Base-by-base conservation (phyloP, 176 grass and related monocot species). In the Echinochloa phyllopogon region DNA sequence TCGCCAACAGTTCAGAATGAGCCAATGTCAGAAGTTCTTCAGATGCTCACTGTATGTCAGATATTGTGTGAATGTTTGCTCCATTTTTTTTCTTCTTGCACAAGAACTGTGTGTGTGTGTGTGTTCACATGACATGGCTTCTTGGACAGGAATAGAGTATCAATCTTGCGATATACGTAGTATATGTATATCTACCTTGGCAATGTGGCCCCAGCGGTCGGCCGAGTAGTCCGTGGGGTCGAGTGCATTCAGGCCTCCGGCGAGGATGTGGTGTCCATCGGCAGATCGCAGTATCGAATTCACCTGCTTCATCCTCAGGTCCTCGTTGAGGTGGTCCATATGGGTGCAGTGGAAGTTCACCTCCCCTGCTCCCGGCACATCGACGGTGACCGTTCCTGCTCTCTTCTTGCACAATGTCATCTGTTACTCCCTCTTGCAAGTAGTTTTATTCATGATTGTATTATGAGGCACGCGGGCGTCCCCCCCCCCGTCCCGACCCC, bases 321-420 rank as follows among this genome's bases (percentile, higher is more conserved):
- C 88, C 77, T 98, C 96, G 37, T 98, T 91, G 0, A 98, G 96
- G 87, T 95, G 96, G 73, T 98, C 96, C 20, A 98, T 93, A 90
- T 95, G 96, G 8, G 96, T 98, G 85, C 93, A 98, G 66, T 90
- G 91, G 85, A 98, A 90, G 77, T 93, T 88, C 33, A 98, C 44
- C 83, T 95, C 96, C 17, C 96, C 96, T 5, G 84, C 67, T 38
- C 33, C 60, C 6, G 96, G 96, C 74, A 95, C 91, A 51, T 98
- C 96, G n/a, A 98, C 84, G 27, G 93, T 98, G 55, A 92, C 91
- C 38, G 85, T 98, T 98, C 85, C 96, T 98, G 89, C 83, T 59
- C 20, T 33, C n/a, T 12, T 33, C n/a, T 12, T 39, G 13, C 47
- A 59, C 23, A 8, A 25, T 33, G 29, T 33, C 29, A 33, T 33